Percentiles rank a stretch among this genome's conserved stretches.
Evolutionary conservation across 1,139 yeast genomes (phyloP).

Genomic region (Geotrichum klebahnii): DNA sequence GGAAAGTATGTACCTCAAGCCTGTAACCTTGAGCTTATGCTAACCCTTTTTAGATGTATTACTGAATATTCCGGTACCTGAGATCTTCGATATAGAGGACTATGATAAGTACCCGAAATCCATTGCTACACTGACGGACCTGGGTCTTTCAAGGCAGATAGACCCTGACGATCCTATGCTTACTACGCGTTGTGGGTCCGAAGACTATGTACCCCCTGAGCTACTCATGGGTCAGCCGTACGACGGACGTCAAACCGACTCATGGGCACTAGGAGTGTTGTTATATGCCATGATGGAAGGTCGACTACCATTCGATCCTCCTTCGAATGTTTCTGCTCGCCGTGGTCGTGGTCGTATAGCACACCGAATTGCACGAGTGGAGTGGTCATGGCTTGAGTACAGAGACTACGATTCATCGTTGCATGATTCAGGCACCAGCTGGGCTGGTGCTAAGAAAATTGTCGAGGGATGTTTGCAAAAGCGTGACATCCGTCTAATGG

Average conservation of each 20-base stretch:
- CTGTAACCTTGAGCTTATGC: background rate
- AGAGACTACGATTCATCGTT: conserved; percentile 16
- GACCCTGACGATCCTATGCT: conserved; percentile 58
- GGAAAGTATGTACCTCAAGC: conserved; percentile 49
- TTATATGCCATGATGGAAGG: conserved; percentile 78
- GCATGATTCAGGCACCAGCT: conserved; percentile 34
- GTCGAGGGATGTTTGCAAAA: conserved; percentile 54
- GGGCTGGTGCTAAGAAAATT: conserved; percentile 49
- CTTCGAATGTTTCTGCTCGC: conserved; percentile 32
- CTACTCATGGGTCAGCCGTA: conserved; percentile 82
- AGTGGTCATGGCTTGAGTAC: conserved; percentile 71
- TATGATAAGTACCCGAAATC: conserved; percentile 35
- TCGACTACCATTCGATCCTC: conserved; percentile 78
- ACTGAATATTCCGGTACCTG: background rate
- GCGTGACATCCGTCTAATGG: conserved; percentile 48
- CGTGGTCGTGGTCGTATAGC: conserved; percentile 61
- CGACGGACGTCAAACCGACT: conserved; percentile 83
- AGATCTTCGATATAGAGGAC: conserved; percentile 4
- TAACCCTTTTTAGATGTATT: conserved; percentile 15
- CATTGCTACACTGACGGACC: conserved; percentile 70
- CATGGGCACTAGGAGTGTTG: conserved; percentile 94
- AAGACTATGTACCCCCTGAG: conserved; percentile 93
- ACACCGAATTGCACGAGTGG: conserved; percentile 86
- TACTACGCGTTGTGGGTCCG: conserved; percentile 89
- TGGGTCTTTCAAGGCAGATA: conserved; percentile 76